Evolutionary conservation across 140 eudicot genomes (phyloP).

Genomic region (Bidens hawaiensis): DNA sequence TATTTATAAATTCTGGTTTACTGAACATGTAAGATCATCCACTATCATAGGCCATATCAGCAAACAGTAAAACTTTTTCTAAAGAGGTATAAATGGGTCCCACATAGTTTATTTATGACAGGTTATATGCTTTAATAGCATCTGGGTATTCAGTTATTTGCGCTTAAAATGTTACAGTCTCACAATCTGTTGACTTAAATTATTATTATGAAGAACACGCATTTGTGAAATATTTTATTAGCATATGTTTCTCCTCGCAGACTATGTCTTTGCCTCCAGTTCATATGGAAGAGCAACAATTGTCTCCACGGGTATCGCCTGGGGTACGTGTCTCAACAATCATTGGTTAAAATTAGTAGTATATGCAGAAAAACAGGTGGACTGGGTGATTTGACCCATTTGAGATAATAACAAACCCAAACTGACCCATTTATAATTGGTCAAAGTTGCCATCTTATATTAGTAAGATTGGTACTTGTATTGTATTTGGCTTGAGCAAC

Average conservation of each 20-base stretch:
- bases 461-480: background rate
- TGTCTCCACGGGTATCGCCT: conserved; percentile 52
- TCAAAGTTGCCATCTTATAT: no score
- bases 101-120: no score
- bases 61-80: background rate
- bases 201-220: background rate
- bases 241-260: conserved; percentile 27
- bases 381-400: no score
- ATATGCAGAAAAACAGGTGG: no score
- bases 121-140: no score
- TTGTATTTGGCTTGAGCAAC: no score
- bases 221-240: background rate
- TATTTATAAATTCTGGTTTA: no score
- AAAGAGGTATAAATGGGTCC: background rate
- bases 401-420: no score
- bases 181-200: background rate
- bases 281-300: conserved; percentile 36
- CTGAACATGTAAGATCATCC: conserved; percentile 1
- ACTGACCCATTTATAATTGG: no score
- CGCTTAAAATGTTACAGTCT: background rate
- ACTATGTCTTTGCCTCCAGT: conserved; percentile 50
- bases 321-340: conserved; percentile 30
- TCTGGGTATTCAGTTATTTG: background rate
- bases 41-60: background rate
- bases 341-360: background rate